A percentile compares a stretch with the other conserved stretches of the same genome.
These are phyloP conservation scores for Colletotrichum destructivum DNA, from an alignment of 2,329 filamentous ascomycete species.

Conservation along the genomic window DNA sequence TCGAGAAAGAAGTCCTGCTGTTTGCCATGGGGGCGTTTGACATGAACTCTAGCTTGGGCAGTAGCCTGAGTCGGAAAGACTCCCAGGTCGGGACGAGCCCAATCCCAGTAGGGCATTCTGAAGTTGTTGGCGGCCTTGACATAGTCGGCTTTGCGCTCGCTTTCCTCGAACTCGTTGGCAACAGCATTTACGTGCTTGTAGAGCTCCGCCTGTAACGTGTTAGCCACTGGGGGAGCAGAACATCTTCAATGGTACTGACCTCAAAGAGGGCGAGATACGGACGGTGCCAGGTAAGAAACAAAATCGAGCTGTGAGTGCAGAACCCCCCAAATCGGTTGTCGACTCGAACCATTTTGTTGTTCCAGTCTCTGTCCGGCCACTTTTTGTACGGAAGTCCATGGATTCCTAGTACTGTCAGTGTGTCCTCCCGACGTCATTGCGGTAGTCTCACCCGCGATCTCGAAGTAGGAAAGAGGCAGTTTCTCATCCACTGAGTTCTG, in stretches of 20 bases:
- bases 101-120: slow-evolving; percentile 55
- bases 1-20: slow-evolving; percentile 18
- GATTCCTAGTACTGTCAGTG: slow-evolving; percentile 46
- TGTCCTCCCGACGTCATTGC: background rate
- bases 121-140: slow-evolving; percentile 48
- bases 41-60: slow-evolving; percentile 29
- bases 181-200: slow-evolving; percentile 46
- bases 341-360: slow-evolving; percentile 42
- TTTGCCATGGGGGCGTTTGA: slow-evolving; percentile 46
- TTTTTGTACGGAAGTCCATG: slow-evolving; percentile 51
- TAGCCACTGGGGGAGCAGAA: background rate
- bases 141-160: slow-evolving; percentile 45
- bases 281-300: slow-evolving; percentile 78
- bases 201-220: slow-evolving; percentile 44
- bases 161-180: slow-evolving; percentile 44
- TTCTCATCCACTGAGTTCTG: slow-evolving; percentile 26
- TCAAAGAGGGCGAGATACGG: slow-evolving; percentile 75
- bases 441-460: slow-evolving; percentile 23
- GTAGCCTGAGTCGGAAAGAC: slow-evolving; percentile 44
- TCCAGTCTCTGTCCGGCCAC: slow-evolving; percentile 44
- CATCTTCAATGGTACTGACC: slow-evolving; percentile 50
- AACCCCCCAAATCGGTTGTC: slow-evolving; percentile 69
- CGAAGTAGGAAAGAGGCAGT: slow-evolving; percentile 32
- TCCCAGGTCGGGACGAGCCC: slow-evolving; percentile 44
- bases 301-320: slow-evolving; percentile 72